These are phyloP conservation scores for Beauveria scarabaeidicola DNA, from an alignment of 2,329 filamentous ascomycete genomes.

Conservation along the genomic window DNA sequence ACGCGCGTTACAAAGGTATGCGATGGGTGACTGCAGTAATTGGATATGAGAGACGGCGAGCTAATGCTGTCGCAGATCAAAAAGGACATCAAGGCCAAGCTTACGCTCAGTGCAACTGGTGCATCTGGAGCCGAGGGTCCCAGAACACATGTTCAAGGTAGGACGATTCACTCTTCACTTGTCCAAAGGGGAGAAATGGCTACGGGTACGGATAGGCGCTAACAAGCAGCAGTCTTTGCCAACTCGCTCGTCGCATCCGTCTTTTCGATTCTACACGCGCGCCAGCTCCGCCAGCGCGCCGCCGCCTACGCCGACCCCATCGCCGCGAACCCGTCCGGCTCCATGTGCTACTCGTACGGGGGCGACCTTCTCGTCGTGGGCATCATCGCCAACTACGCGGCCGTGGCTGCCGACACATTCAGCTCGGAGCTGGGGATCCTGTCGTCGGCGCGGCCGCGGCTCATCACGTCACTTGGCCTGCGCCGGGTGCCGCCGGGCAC, in stretches of 20 bases:
- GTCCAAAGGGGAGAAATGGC: background rate
- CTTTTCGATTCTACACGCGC: constrained; percentile 49
- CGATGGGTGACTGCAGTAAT: background rate
- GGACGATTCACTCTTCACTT: constrained; percentile 1
- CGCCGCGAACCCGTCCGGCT: constrained; percentile 26
- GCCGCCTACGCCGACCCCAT: constrained; percentile 28
- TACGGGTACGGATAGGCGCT: background rate
- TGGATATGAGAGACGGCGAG: background rate
- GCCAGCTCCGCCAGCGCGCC: constrained; percentile 45
- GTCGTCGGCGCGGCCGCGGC: constrained; percentile 62
- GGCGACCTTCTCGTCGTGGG: constrained; percentile 57
- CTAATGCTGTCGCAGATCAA: constrained; percentile 56
- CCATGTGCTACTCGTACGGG: constrained; percentile 50
- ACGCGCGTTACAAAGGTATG: constrained; percentile 72
- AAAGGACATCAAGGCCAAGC: constrained; percentile 69
- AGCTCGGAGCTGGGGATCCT: constrained; percentile 93
- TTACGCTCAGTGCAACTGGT: constrained; percentile 72
- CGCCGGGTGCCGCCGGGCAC: constrained; percentile 80
- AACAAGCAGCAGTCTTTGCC: constrained; percentile 53
- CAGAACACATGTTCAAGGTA: constrained; percentile 73
- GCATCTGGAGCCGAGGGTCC: constrained; percentile 70
- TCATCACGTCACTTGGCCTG: constrained; percentile 74
- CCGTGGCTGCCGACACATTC: constrained; percentile 87
- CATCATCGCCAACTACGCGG: constrained; percentile 77
- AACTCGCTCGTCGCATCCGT: constrained; percentile 76